Evolutionary conservation across 176 grass and related monocot genomes (phyloP).

Genomic region (Alloteropsis semialata): DNA sequence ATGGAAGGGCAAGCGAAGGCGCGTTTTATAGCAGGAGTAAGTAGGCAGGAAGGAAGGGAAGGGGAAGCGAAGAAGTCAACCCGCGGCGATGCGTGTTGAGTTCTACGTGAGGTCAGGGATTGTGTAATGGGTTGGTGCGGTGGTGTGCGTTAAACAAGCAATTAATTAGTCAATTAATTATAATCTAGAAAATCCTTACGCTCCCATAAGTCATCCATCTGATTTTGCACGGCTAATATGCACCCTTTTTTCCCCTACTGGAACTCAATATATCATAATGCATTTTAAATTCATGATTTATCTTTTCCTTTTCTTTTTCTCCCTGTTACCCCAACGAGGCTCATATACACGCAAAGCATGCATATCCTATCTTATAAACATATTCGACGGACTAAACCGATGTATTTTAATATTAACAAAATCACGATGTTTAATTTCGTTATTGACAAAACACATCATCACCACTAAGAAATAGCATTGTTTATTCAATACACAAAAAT

Average conservation of each 20-base stretch:
- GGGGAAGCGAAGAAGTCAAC: conserved; percentile 29
- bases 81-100: conserved; percentile 26
- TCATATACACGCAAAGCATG: too few relatives aligned
- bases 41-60: background rate
- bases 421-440: too few relatives aligned
- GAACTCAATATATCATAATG: background rate
- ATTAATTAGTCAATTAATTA: background rate
- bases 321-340: too few relatives aligned
- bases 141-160: background rate
- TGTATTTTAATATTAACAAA: too few relatives aligned
- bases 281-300: background rate
- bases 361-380: background rate
- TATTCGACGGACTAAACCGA: too few relatives aligned
- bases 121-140: background rate
- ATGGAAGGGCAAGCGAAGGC: background rate
- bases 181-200: background rate
- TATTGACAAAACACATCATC: too few relatives aligned
- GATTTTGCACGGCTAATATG: background rate
- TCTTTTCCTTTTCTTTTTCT: background rate
- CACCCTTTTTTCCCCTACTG: background rate
- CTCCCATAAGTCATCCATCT: background rate
- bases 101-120: background rate
- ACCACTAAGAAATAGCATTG: too few relatives aligned
- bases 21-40: conserved; percentile 37
- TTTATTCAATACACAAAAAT: too few relatives aligned